Conservation (phyloP, 1,139 yeast species). For the Candida tetrigidarum region DNA sequence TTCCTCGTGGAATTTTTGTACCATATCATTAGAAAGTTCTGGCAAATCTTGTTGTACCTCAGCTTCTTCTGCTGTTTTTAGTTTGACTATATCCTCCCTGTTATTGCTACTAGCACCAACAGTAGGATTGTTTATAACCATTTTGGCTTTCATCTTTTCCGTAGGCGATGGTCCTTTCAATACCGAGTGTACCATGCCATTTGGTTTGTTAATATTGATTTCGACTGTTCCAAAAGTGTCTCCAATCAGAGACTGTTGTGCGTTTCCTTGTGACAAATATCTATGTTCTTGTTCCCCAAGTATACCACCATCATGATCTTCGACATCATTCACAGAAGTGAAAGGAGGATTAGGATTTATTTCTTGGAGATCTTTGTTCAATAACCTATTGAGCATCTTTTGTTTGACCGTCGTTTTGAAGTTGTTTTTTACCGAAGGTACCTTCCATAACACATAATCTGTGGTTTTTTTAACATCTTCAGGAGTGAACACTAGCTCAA, state of each 20-base stretch:
- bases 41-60: neutral
- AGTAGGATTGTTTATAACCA: neutral
- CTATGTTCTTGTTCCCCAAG: constrained; percentile 91
- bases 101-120: neutral
- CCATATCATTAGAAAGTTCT: neutral
- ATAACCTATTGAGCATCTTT: constrained; percentile 19
- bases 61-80: neutral
- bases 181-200: constrained; percentile 14
- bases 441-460: constrained; percentile 23
- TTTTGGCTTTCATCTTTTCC: constrained; percentile 10
- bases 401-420: constrained; percentile 45
- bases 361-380: constrained; percentile 19
- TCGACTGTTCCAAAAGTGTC: constrained; percentile 8
- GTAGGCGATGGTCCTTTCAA: constrained; percentile 16
- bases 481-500: constrained; percentile 28
- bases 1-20: constrained; percentile 4
- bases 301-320: constrained; percentile 79
- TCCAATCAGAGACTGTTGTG: constrained; percentile 56
- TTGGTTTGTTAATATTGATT: constrained; percentile 12
- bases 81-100: neutral
- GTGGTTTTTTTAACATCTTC: constrained; percentile 30
- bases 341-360: constrained; percentile 39
- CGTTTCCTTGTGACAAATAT: constrained; percentile 80
- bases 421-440: constrained; percentile 24
- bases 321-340: constrained; percentile 57